Percentiles rank a stretch among this genome's conserved stretches.
Conservation (phyloP, 192 early-diverging fungal genomes). For the Coemansia sp. region DNA sequence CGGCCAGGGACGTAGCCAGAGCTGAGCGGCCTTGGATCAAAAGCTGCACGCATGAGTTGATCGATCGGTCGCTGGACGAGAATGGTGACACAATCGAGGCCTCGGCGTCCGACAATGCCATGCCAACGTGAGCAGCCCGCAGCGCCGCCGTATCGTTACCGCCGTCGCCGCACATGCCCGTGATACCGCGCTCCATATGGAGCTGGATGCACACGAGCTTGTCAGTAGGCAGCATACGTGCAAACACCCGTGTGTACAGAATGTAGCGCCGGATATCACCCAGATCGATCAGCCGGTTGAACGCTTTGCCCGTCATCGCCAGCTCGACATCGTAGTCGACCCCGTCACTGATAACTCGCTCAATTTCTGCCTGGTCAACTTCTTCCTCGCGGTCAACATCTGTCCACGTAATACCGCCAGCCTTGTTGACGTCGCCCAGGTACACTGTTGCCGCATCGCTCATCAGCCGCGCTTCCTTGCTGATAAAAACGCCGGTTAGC, state of each 20-base stretch:
- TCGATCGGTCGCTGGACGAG: slow-evolving; percentile 59
- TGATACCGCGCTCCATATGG: slow-evolving; percentile 76
- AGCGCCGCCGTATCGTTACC: slow-evolving; percentile 84
- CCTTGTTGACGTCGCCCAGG: slow-evolving; percentile 60
- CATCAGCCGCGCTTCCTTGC: slow-evolving; percentile 65
- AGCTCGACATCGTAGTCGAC: slow-evolving; percentile 56
- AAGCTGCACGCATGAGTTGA: slow-evolving; percentile 69
- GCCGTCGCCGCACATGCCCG: slow-evolving; percentile 87
- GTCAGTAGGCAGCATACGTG: slow-evolving; percentile 75
- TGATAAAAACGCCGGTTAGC: slow-evolving; percentile 70
- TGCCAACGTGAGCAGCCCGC: slow-evolving; percentile 74
- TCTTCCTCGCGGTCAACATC: slow-evolving; percentile 57
- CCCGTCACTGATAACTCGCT: slow-evolving; percentile 51
- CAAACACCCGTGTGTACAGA: slow-evolving; percentile 71
- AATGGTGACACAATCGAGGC: slow-evolving; percentile 86
- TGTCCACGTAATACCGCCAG: slow-evolving; percentile 60
- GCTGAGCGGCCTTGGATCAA: slow-evolving; percentile 71
- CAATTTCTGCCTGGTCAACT: slow-evolving; percentile 50
- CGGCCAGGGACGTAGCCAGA: slow-evolving; percentile 73
- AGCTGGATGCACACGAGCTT: slow-evolving; percentile 70
- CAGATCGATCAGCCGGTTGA: slow-evolving; percentile 50
- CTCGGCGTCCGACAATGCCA: slow-evolving; percentile 78
- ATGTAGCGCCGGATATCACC: slow-evolving; percentile 56
- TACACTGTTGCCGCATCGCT: slow-evolving; percentile 49
- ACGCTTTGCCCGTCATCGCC: slow-evolving; percentile 70